phyloP scores from a whole-genome alignment of 257 asterid species.

The Fraxinus americana region DNA sequence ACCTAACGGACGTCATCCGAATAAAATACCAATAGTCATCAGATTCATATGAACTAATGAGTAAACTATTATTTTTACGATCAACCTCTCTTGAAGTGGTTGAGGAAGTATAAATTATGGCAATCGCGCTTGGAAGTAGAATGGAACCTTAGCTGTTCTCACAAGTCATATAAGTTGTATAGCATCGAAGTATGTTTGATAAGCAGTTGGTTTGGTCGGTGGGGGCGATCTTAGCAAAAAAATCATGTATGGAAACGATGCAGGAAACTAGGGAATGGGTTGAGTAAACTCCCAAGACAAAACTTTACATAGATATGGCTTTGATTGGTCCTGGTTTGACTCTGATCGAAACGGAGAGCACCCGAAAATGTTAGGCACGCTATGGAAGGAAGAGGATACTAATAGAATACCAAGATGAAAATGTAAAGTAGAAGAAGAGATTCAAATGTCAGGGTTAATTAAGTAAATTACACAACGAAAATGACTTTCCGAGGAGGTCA shows the following conservation, averaged over 20 bases:
- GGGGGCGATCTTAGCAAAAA: background rate
- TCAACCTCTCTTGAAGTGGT: background rate
- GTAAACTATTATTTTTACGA: constrained; percentile 9
- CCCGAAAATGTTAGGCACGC: background rate
- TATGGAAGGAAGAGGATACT: background rate
- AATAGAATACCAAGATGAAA: background rate
- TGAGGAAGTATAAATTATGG: background rate
- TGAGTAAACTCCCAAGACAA: too few relatives aligned
- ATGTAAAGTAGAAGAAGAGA: background rate
- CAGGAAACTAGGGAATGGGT: background rate
- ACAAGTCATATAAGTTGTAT: background rate
- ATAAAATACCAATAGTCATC: background rate
- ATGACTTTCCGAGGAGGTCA: background rate
- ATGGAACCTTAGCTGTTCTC: background rate
- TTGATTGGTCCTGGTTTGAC: background rate
- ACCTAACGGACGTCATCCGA: background rate
- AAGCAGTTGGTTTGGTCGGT: background rate
- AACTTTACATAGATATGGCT: background rate
- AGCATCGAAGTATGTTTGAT: background rate
- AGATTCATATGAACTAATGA: constrained; percentile 15
- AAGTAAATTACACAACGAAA: background rate
- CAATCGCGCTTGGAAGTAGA: background rate
- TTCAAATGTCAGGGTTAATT: background rate
- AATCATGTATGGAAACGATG: too few relatives aligned
- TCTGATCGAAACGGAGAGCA: background rate